Evolutionary conservation across 352 stramenopile species (phyloP), one percentile per base, ranked within the genome.

Genomic region (Phytophthora ohioensis): DNA sequence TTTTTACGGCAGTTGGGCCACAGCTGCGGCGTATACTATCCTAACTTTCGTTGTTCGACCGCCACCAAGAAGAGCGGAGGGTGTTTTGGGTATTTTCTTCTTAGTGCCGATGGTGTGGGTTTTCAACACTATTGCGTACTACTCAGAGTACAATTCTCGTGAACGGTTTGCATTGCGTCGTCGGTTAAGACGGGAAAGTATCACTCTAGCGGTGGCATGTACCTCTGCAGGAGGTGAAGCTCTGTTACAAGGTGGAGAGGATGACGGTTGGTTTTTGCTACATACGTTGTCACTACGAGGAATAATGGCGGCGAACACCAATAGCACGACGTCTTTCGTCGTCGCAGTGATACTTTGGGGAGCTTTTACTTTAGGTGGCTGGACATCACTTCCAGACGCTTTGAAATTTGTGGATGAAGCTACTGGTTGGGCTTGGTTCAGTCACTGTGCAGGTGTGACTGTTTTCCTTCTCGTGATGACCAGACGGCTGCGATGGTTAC

Each of bases 41-140:
- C 73, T 93, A 5, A 78, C 80, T 38, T 85, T 95, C 46, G 60
- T 81, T 35, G 73, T 91, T 60, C 84, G 78, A 31, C 85, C 84
- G 7, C 75, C 88, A 0, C 27, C 56, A 15, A 72, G 72, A 30
- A 43, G 55, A 41, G 80, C 80, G 11, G 85, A 93, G 66, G 80
- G 75, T 12, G 71, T 91, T 3, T 58, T 95, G 27, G 84, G 84
- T 0, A 82, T 93, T 45, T 72, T 88, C 64, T 95, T 93, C 57
- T 78, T 82, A 49, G 76, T 85, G 48, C 86, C 86, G 0, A 89
- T 92, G 30, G 87, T 93, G 21, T 89, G 84, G 72, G 87, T 93
- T 41, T 95, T 95, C 64, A 95, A 93, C 52, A 91, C 82, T 4
- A 93, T 95, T 71, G 84, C 88, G 32, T 95, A 95, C 75, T 95